These are phyloP conservation scores for Pseudogymnoascus sp. DNA, from an alignment of 2,329 filamentous ascomycete genomes.

Conservation along the genomic window DNA sequence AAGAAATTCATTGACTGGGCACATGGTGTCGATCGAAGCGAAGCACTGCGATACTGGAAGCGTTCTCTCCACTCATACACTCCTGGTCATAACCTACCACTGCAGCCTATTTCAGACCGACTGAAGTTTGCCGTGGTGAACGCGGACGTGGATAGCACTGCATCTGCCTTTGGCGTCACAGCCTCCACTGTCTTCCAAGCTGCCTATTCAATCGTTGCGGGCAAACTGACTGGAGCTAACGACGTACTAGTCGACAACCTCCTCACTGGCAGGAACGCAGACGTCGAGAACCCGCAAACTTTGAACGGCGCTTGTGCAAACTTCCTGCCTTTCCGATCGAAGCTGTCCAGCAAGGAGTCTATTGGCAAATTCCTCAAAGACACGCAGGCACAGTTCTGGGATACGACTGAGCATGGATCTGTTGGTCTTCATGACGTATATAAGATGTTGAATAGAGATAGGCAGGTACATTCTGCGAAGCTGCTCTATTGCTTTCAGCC, in stretches of 20 bases:
- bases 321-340: slow-evolving; percentile 29
- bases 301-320: slow-evolving; percentile 31
- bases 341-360: slow-evolving; percentile 11
- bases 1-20: slow-evolving; percentile 23
- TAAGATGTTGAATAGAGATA: slow-evolving; percentile 14
- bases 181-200: slow-evolving; percentile 30
- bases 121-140: slow-evolving; percentile 11
- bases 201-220: slow-evolving; percentile 26
- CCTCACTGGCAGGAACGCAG: slow-evolving; percentile 31
- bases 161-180: slow-evolving; percentile 23
- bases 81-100: slow-evolving; percentile 6
- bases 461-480: slow-evolving; percentile 15
- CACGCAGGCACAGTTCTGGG: slow-evolving; percentile 25
- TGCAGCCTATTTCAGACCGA: not conserved
- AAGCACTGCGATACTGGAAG: slow-evolving; percentile 19
- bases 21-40: slow-evolving; percentile 15
- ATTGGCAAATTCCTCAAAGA: slow-evolving; percentile 17
- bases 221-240: slow-evolving; percentile 14
- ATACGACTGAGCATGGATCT: slow-evolving; percentile 23
- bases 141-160: slow-evolving; percentile 18
- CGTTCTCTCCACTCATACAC: slow-evolving; percentile 10
- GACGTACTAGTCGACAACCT: slow-evolving; percentile 30
- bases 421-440: slow-evolving; percentile 26
- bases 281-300: slow-evolving; percentile 28
- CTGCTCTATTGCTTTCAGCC: slow-evolving; percentile 28